Percentiles rank a stretch among this genome's conserved stretches.
Conservation (phyloP, 805 yeast genomes). For the Schwanniomyces yamadae region DNA sequence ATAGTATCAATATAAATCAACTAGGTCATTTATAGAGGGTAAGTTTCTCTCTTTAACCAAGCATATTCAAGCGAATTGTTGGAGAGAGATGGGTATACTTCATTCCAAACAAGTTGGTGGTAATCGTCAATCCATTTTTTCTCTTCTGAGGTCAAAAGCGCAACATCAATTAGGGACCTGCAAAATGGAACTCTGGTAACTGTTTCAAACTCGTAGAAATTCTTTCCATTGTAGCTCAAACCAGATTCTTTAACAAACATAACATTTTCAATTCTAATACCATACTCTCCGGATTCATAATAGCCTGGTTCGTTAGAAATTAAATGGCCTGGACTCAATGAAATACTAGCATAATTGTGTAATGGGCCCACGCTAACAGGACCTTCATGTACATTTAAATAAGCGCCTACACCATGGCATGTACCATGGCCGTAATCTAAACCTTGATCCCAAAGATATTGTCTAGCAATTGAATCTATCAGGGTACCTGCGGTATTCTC, state of each 20-base stretch:
- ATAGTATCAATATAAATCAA: no score
- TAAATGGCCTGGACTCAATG: conserved; percentile 52
- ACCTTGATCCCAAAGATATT: conserved; percentile 54
- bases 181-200: conserved; percentile 86
- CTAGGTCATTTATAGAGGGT: conserved; percentile 20
- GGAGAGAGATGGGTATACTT: conserved; percentile 39
- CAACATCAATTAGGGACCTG: conserved; percentile 62
- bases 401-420: conserved; percentile 65
- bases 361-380: conserved; percentile 63
- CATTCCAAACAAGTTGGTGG: conserved; percentile 56
- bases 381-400: conserved; percentile 60
- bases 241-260: conserved; percentile 46
- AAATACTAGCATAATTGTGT: conserved; percentile 44
- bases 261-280: conserved; percentile 56
- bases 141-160: conserved; percentile 60
- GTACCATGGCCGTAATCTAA: conserved; percentile 65
- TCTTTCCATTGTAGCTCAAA: conserved; percentile 48
- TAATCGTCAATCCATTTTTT: conserved; percentile 66
- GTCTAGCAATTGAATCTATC: conserved; percentile 59
- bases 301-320: conserved; percentile 64
- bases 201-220: conserved; percentile 73
- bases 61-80: conserved; percentile 37
- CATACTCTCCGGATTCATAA: conserved; percentile 59
- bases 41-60: conserved; percentile 54
- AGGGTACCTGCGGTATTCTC: conserved; percentile 53